phyloP scores from a whole-genome alignment of 176 grass and related monocot species.

The Poa pratensis region DNA sequence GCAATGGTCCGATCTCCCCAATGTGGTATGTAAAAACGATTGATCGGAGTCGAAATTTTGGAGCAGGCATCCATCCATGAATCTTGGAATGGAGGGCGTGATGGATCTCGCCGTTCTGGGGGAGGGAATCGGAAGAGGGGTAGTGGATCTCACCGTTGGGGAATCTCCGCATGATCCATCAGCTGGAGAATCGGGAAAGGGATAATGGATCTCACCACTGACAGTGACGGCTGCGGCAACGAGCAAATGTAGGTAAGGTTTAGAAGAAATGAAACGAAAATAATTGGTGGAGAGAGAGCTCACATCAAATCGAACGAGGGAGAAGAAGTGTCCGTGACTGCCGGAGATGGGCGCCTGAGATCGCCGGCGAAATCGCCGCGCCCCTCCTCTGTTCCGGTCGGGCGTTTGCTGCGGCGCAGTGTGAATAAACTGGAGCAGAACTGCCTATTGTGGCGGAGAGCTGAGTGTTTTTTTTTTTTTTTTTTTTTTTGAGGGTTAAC shows the following conservation, averaged over 20 bases:
- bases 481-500: no score
- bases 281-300: not conserved
- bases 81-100: not conserved
- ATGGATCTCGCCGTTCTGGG: not conserved
- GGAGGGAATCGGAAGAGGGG: not conserved
- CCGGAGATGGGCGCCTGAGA: not conserved
- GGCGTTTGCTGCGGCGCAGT: not conserved
- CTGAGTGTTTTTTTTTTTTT: no score
- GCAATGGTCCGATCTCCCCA: not conserved
- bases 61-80: not conserved
- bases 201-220: not conserved
- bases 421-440: not conserved
- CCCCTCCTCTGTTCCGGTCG: no score
- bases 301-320: not conserved
- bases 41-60: not conserved
- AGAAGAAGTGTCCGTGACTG: not conserved
- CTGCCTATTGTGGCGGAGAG: not conserved
- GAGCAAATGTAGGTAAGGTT: not conserved
- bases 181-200: not conserved
- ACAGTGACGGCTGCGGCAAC: not conserved
- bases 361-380: no score
- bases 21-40: not conserved
- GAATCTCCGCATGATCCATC: not conserved
- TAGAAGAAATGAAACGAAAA: not conserved
- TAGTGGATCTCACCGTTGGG: not conserved